Evolutionary conservation across 2,329 filamentous ascomycete genomes (phyloP).

Genomic region (Elsinoe necatrix): DNA sequence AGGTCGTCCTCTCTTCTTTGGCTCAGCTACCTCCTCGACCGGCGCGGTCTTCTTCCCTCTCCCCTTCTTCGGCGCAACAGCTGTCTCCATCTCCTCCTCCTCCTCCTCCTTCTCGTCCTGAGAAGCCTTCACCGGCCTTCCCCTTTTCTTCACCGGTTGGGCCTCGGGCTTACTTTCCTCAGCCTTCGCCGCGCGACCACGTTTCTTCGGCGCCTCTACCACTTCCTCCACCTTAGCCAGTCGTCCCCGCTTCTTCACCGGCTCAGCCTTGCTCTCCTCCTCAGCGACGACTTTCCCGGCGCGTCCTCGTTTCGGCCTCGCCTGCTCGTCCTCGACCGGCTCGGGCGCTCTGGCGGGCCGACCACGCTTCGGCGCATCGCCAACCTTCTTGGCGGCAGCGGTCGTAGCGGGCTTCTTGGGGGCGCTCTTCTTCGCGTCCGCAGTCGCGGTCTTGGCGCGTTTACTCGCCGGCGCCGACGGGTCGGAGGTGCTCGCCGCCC

Average conservation of each 20-base stretch:
- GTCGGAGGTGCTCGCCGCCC: not conserved
- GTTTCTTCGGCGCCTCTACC: slow-evolving; percentile 13
- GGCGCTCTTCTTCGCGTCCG: not conserved
- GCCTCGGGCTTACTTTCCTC: not conserved
- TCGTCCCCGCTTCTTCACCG: slow-evolving; percentile 25
- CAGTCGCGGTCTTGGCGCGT: not conserved
- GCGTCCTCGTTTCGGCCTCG: slow-evolving; percentile 7
- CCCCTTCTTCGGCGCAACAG: slow-evolving; percentile 14
- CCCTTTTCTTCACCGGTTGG: slow-evolving; percentile 20
- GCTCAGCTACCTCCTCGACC: slow-evolving; percentile 1
- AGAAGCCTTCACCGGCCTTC: slow-evolving; percentile 26
- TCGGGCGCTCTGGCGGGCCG: slow-evolving; percentile 25
- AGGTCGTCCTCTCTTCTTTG: slow-evolving; percentile 26
- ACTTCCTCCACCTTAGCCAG: slow-evolving; percentile 17
- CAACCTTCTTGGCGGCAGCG: slow-evolving; percentile 17
- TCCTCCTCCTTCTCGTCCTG: slow-evolving; percentile 20
- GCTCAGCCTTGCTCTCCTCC: slow-evolving; percentile 19
- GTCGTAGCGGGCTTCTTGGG: slow-evolving; percentile 5
- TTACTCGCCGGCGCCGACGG: not conserved
- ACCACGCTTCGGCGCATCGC: slow-evolving; percentile 24
- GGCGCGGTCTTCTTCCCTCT: not conserved
- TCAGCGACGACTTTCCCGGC: slow-evolving; percentile 15
- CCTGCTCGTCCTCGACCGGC: slow-evolving; percentile 8
- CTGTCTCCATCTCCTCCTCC: slow-evolving; percentile 23
- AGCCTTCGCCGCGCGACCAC: slow-evolving; percentile 15